Evolutionary conservation across 495 filamentous ascomycete species (phyloP), one percentile per base, ranked within the genome.

Genomic region (Hamigera avellanea): DNA sequence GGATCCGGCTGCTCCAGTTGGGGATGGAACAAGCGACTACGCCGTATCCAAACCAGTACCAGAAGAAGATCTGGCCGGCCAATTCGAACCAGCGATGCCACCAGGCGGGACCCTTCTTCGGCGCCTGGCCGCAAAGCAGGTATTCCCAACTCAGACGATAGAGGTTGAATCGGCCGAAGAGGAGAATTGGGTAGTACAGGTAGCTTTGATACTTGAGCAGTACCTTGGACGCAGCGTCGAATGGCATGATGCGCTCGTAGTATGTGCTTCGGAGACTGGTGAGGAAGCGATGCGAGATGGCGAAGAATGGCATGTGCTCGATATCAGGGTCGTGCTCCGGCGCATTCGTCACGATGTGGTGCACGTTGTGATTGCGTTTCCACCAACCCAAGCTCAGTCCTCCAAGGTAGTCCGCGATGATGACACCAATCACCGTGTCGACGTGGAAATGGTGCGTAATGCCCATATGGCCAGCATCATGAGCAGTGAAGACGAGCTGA

Each of bases 281-380:
- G 38, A 95, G 73, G 46, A 96, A 85, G 32, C 85, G 76, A 52
- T 93, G 91, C 6, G 81, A 88, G 37, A 95, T 70, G 43, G 91
- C 91, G 53, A 98, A 84, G 64, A 96, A 88, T 1, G 91, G 91
- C 66, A 98, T 79, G 46, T 95, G 86, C 57, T 98, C 78, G 42
- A 95, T 98, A 56, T 98, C 91, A 1, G 91, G 91, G 53, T 98
- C 91, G 56, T 98, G 91, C 53, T 95, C 91, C 16, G 91, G 85
- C 32, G 80, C 81, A 59, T 98, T 98, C 13, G 91, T 98, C 23
- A 98, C 83, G 46, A 98, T 86, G 47, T 98, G 91, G 54, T 98
- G 91, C 17, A 98, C 91, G 57, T 98, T 98, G 62, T 98, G 91
- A 55, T 78, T 95, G 36, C 75, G 72, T 57, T 98, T 98, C 91